These are phyloP conservation scores for Fusarium xyrophilum DNA, from an alignment of 2,329 filamentous ascomycete species.

Conservation along the genomic window DNA sequence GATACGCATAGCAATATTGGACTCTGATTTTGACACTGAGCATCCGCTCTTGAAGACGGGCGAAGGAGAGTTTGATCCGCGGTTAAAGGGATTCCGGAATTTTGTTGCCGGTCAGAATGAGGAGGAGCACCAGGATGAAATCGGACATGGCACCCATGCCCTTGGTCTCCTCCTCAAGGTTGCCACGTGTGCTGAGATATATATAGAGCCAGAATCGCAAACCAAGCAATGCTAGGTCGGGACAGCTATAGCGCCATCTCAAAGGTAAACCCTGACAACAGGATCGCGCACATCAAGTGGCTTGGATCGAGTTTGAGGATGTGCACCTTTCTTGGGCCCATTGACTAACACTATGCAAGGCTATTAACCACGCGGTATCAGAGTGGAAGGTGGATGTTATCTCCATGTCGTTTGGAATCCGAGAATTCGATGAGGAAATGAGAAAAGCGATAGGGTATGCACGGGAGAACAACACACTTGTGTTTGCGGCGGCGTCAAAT, in stretches of 20 bases:
- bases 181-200: not conserved
- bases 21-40: not conserved
- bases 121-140: not conserved
- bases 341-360: not conserved
- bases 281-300: not conserved
- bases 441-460: not conserved
- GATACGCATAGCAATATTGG: constrained; percentile 2
- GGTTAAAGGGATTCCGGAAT: not conserved
- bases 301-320: not conserved
- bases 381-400: not conserved
- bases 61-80: not conserved
- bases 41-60: not conserved
- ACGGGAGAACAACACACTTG: not conserved
- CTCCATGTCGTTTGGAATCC: constrained; percentile 17
- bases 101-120: not conserved
- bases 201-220: not conserved
- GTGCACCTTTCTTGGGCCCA: not conserved
- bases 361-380: not conserved
- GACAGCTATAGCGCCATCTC: not conserved
- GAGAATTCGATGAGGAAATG: not conserved
- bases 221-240: not conserved
- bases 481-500: constrained; percentile 25
- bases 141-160: constrained; percentile 1
- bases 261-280: not conserved
- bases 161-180: not conserved